Percentiles rank a stretch among this genome's conserved stretches.
These are phyloP conservation scores for Penicillium glabrum DNA, from an alignment of 2,329 filamentous ascomycete species.

Conservation along the genomic window DNA sequence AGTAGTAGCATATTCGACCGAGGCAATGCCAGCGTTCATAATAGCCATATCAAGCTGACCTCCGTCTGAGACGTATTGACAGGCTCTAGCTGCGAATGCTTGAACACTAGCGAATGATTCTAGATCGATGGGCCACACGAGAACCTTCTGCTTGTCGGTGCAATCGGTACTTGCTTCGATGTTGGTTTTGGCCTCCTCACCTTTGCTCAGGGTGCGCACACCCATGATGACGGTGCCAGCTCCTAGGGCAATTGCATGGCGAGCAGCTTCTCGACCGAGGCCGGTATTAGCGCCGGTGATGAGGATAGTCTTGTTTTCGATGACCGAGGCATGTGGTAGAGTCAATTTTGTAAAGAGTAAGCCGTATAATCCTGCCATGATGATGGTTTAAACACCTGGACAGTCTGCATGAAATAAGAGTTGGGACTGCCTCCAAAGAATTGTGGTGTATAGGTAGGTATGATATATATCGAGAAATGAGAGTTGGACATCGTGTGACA, in stretches of 20 bases:
- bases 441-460: too few species aligned
- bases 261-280: slow-evolving; percentile 50
- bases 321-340: background rate
- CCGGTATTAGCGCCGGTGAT: slow-evolving; percentile 6
- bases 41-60: slow-evolving; percentile 37
- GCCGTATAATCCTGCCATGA: background rate
- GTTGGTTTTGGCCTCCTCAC: slow-evolving; percentile 46
- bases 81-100: slow-evolving; percentile 35
- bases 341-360: background rate
- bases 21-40: slow-evolving; percentile 40
- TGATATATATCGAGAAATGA: too few species aligned
- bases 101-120: slow-evolving; percentile 40
- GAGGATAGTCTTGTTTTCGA: slow-evolving; percentile 2
- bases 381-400: too few species aligned
- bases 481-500: too few species aligned
- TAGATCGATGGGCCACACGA: slow-evolving; percentile 51
- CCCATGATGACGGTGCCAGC: slow-evolving; percentile 47
- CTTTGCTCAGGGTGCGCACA: slow-evolving; percentile 44
- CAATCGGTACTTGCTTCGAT: slow-evolving; percentile 30
- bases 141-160: slow-evolving; percentile 27
- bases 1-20: slow-evolving; percentile 4
- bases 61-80: slow-evolving; percentile 26
- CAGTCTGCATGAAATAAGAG: too few species aligned
- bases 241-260: slow-evolving; percentile 42
- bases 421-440: too few species aligned